A percentile compares a stretch with the other conserved stretches of the same genome.
phyloP scores from a whole-genome alignment of 768 basidiomycete species.

The Pleurotus tuoliensis region DNA sequence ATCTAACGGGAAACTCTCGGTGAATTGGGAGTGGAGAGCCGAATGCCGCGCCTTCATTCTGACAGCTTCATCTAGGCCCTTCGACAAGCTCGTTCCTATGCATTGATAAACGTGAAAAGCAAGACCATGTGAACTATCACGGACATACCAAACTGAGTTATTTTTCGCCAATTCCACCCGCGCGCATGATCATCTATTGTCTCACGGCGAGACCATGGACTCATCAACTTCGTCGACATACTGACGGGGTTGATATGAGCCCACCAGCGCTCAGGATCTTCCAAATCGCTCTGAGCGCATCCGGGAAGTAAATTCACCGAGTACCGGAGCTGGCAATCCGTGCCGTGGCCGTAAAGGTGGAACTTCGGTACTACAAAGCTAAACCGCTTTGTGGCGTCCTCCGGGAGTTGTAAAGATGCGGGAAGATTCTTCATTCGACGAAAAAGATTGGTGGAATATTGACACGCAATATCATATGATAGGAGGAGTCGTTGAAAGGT shows the following conservation, averaged over 20 bases:
- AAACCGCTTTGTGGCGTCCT: neutral
- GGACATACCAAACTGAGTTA: neutral
- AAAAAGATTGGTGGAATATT: too few relatives aligned
- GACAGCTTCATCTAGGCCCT: neutral
- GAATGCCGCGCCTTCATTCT: too few relatives aligned
- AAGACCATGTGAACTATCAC: neutral
- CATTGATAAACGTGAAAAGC: neutral
- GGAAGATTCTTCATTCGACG: neutral
- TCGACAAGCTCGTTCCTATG: neutral
- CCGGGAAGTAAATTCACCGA: constrained; percentile 10
- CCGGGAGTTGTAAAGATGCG: neutral
- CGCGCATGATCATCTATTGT: constrained; percentile 24
- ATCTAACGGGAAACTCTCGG: too few relatives aligned
- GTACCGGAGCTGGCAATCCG: constrained; percentile 5
- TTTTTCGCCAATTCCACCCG: constrained; percentile 17
- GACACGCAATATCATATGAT: neutral
- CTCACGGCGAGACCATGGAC: constrained; percentile 12
- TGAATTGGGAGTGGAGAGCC: too few relatives aligned
- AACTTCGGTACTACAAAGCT: constrained; percentile 1
- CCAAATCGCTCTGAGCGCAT: constrained; percentile 27
- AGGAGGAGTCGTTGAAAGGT: neutral
- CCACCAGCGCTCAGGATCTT: constrained; percentile 20
- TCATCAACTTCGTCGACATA: constrained; percentile 26
- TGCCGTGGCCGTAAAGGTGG: constrained; percentile 8
- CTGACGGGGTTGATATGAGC: constrained; percentile 18